Base-by-base conservation (phyloP, 1,284 basidiomycete genomes). In the Meira miltonrushii region DNA sequence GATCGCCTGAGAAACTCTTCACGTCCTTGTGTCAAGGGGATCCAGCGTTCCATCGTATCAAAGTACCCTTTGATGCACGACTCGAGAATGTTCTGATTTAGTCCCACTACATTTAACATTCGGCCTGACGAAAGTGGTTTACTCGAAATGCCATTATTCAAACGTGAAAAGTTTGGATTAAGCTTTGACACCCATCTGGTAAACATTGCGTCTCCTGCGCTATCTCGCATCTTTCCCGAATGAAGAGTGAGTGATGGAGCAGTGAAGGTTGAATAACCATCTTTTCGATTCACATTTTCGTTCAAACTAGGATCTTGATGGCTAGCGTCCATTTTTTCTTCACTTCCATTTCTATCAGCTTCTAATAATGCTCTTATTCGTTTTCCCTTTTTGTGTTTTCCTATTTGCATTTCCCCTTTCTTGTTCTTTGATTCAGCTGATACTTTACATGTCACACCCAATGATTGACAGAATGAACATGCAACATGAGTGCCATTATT, bases 381-480 rank as follows among this genome's bases (percentile, higher is more conserved):
- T 12, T 19, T 37, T n/a, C 23, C 50, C 17, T 38, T 53, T 33
- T 19, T 37, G 7, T 23, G n/a, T 23, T 48, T 53, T 37, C 50
- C 38, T 3, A 12, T 53, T 12, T 33, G 38, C 17, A 28, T 15
- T 28, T 19, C 37, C 15, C 21, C 17, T 25, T 6, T 37, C 19
- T 53, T n/a, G 6, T 5, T 19, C 5, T 25, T 19, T 39, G 23
- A 13, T n/a, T 13, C 13, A 17, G 25, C 8, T 39, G 50, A 33
- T 4, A 53, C 39, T 53, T 38, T 53, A 25, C 50, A 53, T 6
- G 50, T 19, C 28, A 53, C 21, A 2, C 50, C 28, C 15, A 41
- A n/a, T 28, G 37, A 39, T 19, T 13, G 13, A 13, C 50, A 53
- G 15, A 53, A 53, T 13, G 50, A 53, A 25, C 50, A 53, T 25